phyloP scores from a whole-genome alignment of 139 green algal genomes.

The Micractinium sp. region DNA sequence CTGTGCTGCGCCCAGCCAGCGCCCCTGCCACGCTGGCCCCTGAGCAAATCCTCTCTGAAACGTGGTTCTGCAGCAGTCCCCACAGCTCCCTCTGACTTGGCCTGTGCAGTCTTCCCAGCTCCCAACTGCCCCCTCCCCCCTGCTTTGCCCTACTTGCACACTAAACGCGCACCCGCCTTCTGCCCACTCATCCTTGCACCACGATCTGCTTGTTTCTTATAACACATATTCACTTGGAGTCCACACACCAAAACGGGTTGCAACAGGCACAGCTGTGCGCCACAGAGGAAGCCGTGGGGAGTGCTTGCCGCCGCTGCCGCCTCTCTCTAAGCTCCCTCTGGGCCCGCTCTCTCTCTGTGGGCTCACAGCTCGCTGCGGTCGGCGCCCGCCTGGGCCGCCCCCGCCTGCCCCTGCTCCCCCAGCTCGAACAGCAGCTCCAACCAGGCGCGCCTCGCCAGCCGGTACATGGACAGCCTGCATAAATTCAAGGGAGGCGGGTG shows the following conservation, averaged over 20 bases:
- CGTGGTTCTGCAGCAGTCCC: too few species aligned
- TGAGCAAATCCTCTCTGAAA: too few species aligned
- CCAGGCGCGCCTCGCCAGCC: conserved; percentile 7
- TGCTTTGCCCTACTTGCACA: background rate
- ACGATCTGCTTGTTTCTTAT: too few species aligned
- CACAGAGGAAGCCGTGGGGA: too few species aligned
- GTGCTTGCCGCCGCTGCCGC: too few species aligned
- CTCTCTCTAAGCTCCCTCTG: too few species aligned
- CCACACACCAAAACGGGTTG: too few species aligned
- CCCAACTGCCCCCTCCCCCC: background rate
- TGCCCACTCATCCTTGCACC: background rate
- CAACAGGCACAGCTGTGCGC: too few species aligned
- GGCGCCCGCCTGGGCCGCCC: background rate
- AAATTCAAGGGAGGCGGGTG: background rate
- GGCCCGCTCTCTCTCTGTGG: too few species aligned
- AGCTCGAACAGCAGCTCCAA: conserved; percentile 30
- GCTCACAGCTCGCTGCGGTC: background rate
- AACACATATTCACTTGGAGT: too few species aligned
- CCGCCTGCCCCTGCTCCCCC: background rate
- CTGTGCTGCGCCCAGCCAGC: too few species aligned
- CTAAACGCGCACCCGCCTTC: background rate
- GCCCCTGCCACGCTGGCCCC: background rate
- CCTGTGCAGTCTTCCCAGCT: background rate
- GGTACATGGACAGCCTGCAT: conserved; percentile 22
- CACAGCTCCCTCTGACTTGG: background rate